Base-by-base conservation (phyloP, 352 stramenopile species). In the Lagenidium sp. region DNA sequence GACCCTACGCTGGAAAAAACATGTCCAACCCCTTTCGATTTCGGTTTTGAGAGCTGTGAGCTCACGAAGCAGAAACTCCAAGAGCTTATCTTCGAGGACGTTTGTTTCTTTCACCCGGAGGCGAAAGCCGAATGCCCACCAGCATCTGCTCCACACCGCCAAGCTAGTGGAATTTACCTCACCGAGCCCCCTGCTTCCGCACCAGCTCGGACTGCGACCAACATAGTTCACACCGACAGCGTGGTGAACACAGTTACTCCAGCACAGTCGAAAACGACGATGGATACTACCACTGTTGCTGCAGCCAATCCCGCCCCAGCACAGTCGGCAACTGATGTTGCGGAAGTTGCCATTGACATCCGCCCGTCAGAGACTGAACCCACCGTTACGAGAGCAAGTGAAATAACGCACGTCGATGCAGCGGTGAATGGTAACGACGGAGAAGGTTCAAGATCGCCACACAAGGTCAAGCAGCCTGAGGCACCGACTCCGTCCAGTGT, bases 51-150 rank as follows among this genome's bases (percentile, higher is more conserved):
- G 53, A 92, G 90, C 65, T 77, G 71, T 22, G 82, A 95, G 41
- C 52, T 95, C 44, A 96, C 85, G 11, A 94, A 94, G 57, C 63
- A 73, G 39, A 96, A 95, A 51, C 59, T 96, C 19, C 84, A 95
- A 53, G 79, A 92, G 49, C 65, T 95, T 13, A 95, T 96, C 41
- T 95, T 95, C 44, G 82, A 95, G 50, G 85, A 96, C 48, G 80
- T 96, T 0, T 91, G 78, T 35, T 51, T 65, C 21, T 96, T 95
- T 59, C 85, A 96, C 44, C 84, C 84, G 3, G 82, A 95, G 37
- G 73, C 76, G 71, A 87, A 10, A 54, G 43, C 16, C 36, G n/a
- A n/a, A n/a, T n/a, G n/a, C n/a, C n/a, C n/a, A n/a, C n/a, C n/a
- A n/a, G n/a, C n/a, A n/a, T n/a, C 52, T 20, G 40, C 47, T 28